phyloP scores from a whole-genome alignment of 257 asterid genomes.

The Jaltomata sinuosa region DNA sequence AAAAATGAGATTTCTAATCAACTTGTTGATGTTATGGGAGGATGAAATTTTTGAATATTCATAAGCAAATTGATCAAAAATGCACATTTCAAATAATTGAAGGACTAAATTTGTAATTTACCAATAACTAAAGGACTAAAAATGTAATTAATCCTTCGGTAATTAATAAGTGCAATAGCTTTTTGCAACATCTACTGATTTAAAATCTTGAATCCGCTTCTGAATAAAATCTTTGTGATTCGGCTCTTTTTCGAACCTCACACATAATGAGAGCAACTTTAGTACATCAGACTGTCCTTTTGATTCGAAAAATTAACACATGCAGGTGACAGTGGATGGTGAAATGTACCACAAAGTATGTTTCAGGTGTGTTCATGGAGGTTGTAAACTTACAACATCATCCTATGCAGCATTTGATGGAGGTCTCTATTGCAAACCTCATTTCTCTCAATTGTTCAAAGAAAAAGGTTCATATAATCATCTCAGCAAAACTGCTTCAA shows the following conservation, averaged over 20 bases:
- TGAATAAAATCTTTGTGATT: too few species aligned
- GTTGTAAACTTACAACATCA: constrained; percentile 63
- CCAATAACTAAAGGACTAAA: too few species aligned
- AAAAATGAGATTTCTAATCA: not conserved
- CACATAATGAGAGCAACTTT: too few species aligned
- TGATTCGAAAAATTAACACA: not conserved
- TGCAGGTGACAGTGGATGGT: constrained; percentile 68
- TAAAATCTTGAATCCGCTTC: not conserved
- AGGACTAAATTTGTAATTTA: too few species aligned
- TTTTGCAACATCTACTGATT: not conserved
- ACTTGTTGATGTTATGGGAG: not conserved
- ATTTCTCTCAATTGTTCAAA: constrained; percentile 70
- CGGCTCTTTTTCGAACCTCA: too few species aligned
- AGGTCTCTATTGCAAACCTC: constrained; percentile 68
- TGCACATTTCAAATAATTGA: too few species aligned
- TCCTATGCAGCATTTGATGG: constrained; percentile 80
- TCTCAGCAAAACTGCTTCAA: constrained; percentile 48
- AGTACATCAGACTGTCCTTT: too few species aligned
- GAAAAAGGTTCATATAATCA: constrained; percentile 68
- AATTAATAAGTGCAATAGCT: fast-evolving
- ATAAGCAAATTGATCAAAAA: too few species aligned
- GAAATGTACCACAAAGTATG: constrained; percentile 66
- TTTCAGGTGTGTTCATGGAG: constrained; percentile 84
- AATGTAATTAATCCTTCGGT: not conserved
- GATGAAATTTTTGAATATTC: too few species aligned